Evolutionary conservation across 1,284 basidiomycete species (phyloP), one percentile per base, ranked within the genome.

Genomic region (Moesziomyces sp.): DNA sequence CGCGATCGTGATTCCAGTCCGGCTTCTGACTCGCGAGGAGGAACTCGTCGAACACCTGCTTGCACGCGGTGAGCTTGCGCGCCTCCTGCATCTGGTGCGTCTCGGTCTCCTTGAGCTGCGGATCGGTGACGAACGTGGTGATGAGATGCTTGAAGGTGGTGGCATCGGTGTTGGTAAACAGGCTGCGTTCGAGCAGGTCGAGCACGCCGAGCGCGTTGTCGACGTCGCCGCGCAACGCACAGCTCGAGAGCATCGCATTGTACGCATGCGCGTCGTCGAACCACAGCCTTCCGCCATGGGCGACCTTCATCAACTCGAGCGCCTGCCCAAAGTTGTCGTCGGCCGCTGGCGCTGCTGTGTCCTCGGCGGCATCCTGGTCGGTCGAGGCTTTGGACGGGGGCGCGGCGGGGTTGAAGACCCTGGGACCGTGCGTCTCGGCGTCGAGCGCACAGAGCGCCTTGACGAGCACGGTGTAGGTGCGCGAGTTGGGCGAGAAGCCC

Each of bases 381-480:
- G 21, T 38, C 19, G 11, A 26, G 38, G 8, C 18, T 40, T 7
- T 18, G 21, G 30, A 2, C 30, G 35, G 14, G 14, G 19, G 9
- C 26, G 26, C n/a, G 46, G 49, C 44, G 21, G 53, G 21, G 46
- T 46, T n/a, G 35, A 30, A 42, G 42, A 8, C 2, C 11, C 11
- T 5, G 30, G 5, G 6, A 8, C 30, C 66, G 53, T 87, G 85
- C 4, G 93, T 87, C 77, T 95, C 92, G 10, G 85, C 81, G 76
- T 96, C 93, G 42, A 93, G 90, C 28, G 88, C 86, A 23, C 89
- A 89, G 60, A 97, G 88, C 0, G 89, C 90, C 2, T 85, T 81
- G 67, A 97, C 90, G 53, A 95, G 87, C 38, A 86, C 85, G n/a
- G 87, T 83, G 81, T 93, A 94, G 0, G 93, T 94, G 42, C 84